Base-by-base conservation (phyloP, 2,329 filamentous ascomycete genomes). In the Macroventuria anomochaeta region DNA sequence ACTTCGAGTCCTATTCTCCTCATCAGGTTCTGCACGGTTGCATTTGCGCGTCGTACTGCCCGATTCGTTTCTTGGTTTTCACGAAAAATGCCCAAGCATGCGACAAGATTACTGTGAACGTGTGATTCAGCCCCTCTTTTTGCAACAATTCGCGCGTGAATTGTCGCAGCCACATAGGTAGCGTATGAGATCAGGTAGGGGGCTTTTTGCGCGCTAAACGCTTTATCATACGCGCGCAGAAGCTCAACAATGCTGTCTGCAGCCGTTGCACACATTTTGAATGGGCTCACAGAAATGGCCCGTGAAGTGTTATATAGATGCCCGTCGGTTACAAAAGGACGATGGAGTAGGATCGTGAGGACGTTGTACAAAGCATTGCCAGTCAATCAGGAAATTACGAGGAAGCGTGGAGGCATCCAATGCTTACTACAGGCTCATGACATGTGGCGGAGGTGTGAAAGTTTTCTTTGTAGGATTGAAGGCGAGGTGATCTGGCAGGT, bases 171-270 rank as follows among this genome's bases (percentile, higher is more conserved):
- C 0, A 83, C 80, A 53, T 84, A 85, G 0, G 80, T 82, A 0
- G 83, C 80, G 61, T 85, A 85, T 0, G 80, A 81, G 10, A 84
- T 76, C 1, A 84, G 66, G 47, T 84, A 84, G 0, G 82, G 82
- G 0, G 81, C 79, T 7, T 75, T 68, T 11, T 73, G 69, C 1
- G 82, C 72, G 0, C 76, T 78, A 32, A 81, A 83, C 0, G 75
- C 69, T 18, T 68, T 64, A 18, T 81, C 73, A 40, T 83, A 83
- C 7, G 72, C 69, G n/a, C 75, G 72, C 0, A 83, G 59, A 0
- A 83, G 63, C 2, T 69, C 64, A 8, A 76, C 74, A 3, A 83
- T 83, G 10, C 72, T 71, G 6, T 71, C 68, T 0, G 81, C 81
- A 0, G 81, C 80, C 0, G 70, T 70, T 0, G 78, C 76, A 52